phyloP scores from a whole-genome alignment of 139 green algal species.

The Coelastrella sp. region DNA sequence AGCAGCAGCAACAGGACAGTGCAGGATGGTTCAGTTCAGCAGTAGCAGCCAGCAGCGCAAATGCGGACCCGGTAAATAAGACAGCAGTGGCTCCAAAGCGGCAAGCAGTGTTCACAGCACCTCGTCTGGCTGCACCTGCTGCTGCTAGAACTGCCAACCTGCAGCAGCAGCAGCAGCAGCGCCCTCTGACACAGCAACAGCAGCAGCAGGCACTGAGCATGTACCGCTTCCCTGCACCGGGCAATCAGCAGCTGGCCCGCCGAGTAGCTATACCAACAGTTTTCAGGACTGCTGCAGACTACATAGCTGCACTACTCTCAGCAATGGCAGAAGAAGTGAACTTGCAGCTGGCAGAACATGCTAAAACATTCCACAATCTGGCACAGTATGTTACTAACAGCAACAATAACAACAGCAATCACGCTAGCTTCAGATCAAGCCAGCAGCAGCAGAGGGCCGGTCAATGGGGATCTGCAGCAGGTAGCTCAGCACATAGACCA shows the following conservation, averaged over 20 bases:
- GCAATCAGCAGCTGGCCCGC: background rate
- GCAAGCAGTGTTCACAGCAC: no score
- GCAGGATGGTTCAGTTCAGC: no score
- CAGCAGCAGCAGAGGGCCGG: background rate
- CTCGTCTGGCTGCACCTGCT: no score
- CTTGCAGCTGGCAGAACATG: constrained; percentile 56
- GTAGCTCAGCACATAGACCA: background rate
- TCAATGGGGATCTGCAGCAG: background rate
- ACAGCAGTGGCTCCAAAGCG: no score
- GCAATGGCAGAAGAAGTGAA: constrained; percentile 74
- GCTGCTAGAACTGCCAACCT: no score
- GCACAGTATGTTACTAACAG: constrained; percentile 13
- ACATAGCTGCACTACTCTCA: constrained; percentile 48
- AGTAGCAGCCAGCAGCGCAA: no score
- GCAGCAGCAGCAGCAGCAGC: background rate
- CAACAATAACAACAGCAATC: no score
- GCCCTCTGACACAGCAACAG: constrained; percentile 1
- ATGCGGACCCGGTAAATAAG: no score
- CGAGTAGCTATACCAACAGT: constrained; percentile 52
- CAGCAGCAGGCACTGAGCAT: background rate
- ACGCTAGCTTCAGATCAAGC: no score
- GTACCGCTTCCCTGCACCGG: background rate
- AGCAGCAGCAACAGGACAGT: no score
- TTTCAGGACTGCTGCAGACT: constrained; percentile 53
- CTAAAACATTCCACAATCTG: constrained; percentile 43